phyloP scores from a whole-genome alignment of 495 filamentous ascomycete species.

The Trypethelium eluteriae region DNA sequence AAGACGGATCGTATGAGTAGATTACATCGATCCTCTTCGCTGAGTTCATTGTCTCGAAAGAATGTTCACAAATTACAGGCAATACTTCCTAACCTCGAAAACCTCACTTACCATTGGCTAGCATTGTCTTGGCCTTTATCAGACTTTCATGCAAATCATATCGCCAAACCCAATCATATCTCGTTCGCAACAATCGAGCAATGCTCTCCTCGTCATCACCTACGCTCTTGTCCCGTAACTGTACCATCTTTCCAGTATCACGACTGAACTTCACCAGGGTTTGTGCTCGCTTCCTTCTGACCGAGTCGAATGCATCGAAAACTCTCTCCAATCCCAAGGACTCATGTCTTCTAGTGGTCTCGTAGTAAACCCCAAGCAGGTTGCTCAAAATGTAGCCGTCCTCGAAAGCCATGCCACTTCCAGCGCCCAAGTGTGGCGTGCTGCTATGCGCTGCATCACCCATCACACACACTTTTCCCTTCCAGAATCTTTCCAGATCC shows the following conservation, averaged over 20 bases:
- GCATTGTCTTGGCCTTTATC: conserved; percentile 1
- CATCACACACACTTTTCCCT: not conserved
- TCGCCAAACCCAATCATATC: conserved; percentile 21
- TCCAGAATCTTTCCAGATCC: conserved; percentile 2
- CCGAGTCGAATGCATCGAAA: conserved; percentile 25
- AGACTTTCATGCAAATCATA: conserved; percentile 13
- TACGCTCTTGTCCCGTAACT: conserved; percentile 42
- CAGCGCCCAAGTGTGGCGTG: conserved; percentile 13
- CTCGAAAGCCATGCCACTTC: conserved; percentile 11
- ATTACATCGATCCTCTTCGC: no score
- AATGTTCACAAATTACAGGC: no score
- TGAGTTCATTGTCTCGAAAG: no score
- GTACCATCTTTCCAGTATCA: conserved; percentile 35
- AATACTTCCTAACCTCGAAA: no score
- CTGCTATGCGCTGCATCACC: conserved; percentile 11
- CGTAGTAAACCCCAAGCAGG: not conserved
- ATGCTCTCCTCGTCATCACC: conserved; percentile 12
- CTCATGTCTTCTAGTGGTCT: not conserved
- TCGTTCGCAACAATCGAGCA: not conserved
- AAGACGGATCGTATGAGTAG: no score
- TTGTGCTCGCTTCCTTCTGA: not conserved
- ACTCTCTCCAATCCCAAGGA: conserved; percentile 16
- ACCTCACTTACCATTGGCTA: not conserved
- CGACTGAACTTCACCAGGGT: conserved; percentile 27
- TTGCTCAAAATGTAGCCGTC: conserved; percentile 12